Evolutionary conservation across 805 yeast species (phyloP), one percentile per base, ranked within the genome.

Genomic region (Schwanniomyces vanrijiae): DNA sequence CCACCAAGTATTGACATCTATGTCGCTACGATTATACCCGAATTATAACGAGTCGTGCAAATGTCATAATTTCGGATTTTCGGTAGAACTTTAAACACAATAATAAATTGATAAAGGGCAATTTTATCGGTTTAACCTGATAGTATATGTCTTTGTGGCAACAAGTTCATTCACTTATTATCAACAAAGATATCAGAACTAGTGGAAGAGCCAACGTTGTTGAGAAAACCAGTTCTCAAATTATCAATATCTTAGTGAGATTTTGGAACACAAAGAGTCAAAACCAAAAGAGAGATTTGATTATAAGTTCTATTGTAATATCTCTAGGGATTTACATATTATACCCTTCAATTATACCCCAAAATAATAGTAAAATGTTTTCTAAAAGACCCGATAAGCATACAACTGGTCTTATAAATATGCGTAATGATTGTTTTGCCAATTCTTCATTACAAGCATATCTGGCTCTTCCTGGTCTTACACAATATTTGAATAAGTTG

Each of bases 341-440:
- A 40, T 29, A 42, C 18, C 52, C 52, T 11, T 43, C 50, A 10
- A 28, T 47, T 14, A 14, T 28, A 21, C 38, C 33, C 13, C 40
- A 35, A 24, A 34, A 14, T 45, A 38, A 42, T 9, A 24, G 44
- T 11, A 38, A 47, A 41, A 73, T 73, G 78, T 72, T 66, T 54
- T 75, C 70, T 42, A 78, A 76, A 46, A 70, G 94, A 60, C 83
- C 86, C 6, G 92, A 86, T 54, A 84, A 79, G 53, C 73, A 81
- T 58, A 86, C 96, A 9, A 89, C 94, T 0, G 97, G 97, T 2
- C 70, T 92, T 39, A 76, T 84, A 54, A 94, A 92, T 64, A 74
- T 84, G 52, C 79, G 91, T 49, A 88, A 89, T 54, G 97, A 90
- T 62, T 92, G 99, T 64, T 92, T 89, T 69, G 96, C 96, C 50